These are phyloP conservation scores for Yamadazyma philogaea DNA, from an alignment of 805 yeast genomes.

Conservation along the genomic window DNA sequence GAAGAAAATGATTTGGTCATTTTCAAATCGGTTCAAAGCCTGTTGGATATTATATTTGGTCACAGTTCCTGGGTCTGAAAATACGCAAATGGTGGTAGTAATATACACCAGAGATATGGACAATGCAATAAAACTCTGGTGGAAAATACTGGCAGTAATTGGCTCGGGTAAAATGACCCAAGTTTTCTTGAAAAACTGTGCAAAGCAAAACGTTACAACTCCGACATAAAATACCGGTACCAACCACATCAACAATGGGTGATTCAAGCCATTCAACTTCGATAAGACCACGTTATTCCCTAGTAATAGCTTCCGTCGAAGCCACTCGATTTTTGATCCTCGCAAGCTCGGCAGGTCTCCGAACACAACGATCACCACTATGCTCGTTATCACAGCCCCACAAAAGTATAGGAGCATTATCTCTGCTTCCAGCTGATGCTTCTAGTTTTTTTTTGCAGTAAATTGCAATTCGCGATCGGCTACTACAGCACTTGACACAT, in stretches of 20 bases:
- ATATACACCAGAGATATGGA: slow-evolving; percentile 30
- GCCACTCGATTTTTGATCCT: slow-evolving; percentile 30
- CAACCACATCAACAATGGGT: slow-evolving; percentile 33
- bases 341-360: slow-evolving; percentile 47
- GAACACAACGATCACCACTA: slow-evolving; percentile 26
- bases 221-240: slow-evolving; percentile 42
- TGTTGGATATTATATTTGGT: slow-evolving; percentile 12
- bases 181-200: slow-evolving; percentile 30
- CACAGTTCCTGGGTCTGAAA: slow-evolving; percentile 44
- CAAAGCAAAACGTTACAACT: slow-evolving; percentile 33
- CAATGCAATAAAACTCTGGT: slow-evolving; percentile 24
- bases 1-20: slow-evolving; percentile 55
- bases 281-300: background rate
- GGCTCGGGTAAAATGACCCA: slow-evolving; percentile 15
- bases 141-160: slow-evolving; percentile 11
- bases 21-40: slow-evolving; percentile 22
- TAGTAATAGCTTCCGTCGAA: slow-evolving; percentile 11
- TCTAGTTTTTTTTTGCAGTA: slow-evolving; percentile 2
- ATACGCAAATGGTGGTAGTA: slow-evolving; percentile 37
- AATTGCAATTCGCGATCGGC: background rate
- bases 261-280: background rate
- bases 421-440: background rate
- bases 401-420: background rate
- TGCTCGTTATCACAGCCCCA: background rate
- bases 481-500: slow-evolving; percentile 1